Base-by-base conservation (phyloP, 2,329 filamentous ascomycete genomes). In the Fusarium begoniae region DNA sequence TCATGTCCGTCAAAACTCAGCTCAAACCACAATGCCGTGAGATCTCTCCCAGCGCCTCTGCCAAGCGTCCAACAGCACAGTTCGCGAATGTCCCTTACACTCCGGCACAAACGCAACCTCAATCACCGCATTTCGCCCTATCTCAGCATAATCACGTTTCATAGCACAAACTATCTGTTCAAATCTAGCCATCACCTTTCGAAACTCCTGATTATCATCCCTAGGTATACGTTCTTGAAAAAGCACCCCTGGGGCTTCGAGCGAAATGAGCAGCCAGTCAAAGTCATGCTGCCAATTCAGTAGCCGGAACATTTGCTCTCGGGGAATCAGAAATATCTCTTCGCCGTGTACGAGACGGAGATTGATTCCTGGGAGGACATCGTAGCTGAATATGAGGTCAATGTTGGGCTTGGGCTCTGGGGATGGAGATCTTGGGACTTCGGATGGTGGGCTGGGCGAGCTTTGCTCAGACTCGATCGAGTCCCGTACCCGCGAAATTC, bases 351-450 rank as follows among this genome's bases (percentile, higher is more conserved):
- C 0, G 6, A 59, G 43, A 7, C 2, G 47, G 4, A 37, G 0
- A 22, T 73, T 73, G 2, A 13, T 0, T 4, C 70, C 70, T 0
- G 70, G 70, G 24, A 57, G 28, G 6, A 32, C n/a, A 10, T 73
- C 59, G 3, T 70, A 60, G 20, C 59, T 73, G 14, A 66, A 20
- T 20, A 58, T 26, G 5, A 72, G 7, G 1, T 50, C 18, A 30
- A 70, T 30, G 18, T 18, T 51, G 26, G 45, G 35, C 0, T 54
- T 44, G 20, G 37, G n/a, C 9, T 24, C 37, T 3, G 32, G 47
- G 1, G 28, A 12, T 2, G 47, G 13, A 24, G 22, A 24, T n/a
- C 37, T 32, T 30, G 38, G 38, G 17, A n/a, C 18, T 8, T n/a
- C 8, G 2, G 14, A 20, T 2, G 15, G 5, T 1, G 32, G 32